A percentile compares a stretch with the other conserved stretches of the same genome.
Evolutionary conservation across 257 asterid genomes (phyloP).

Genomic region (Pogostemon cablin): DNA sequence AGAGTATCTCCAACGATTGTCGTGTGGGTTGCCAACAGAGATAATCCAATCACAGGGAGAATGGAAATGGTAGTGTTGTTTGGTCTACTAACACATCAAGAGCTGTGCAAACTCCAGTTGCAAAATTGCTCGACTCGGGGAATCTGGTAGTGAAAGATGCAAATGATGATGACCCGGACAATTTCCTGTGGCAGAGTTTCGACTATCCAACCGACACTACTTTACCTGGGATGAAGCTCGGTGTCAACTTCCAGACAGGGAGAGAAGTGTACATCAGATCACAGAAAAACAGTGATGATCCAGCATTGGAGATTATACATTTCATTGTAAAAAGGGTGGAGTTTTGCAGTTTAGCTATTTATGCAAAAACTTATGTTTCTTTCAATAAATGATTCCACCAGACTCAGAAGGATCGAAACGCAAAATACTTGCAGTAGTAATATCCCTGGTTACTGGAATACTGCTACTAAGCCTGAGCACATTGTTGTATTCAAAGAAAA

Average conservation of each 20-base stretch:
- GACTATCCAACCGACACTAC: background rate
- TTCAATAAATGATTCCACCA: background rate
- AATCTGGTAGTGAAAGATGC: background rate
- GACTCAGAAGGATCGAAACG: slow-evolving; percentile 11
- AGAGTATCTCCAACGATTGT: no score
- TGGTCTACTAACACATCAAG: background rate
- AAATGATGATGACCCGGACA: background rate
- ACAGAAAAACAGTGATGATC: slow-evolving; percentile 43
- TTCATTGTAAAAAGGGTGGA: slow-evolving; percentile 8
- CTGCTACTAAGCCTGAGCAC: slow-evolving; percentile 16
- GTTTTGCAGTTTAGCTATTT: background rate
- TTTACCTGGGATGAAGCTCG: background rate
- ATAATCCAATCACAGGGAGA: background rate
- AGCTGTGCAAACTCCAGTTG: background rate
- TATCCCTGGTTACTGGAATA: background rate
- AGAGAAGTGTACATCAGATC: slow-evolving; percentile 40
- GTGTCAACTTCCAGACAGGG: slow-evolving; percentile 28
- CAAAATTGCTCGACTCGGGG: background rate
- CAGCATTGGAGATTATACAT: slow-evolving; percentile 35
- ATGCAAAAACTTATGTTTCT: no score
- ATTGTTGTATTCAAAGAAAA: background rate
- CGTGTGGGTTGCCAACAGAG: no score
- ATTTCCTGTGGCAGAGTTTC: background rate
- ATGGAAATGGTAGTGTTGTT: background rate
- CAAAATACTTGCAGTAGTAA: slow-evolving; percentile 13